phyloP scores from a whole-genome alignment of 768 basidiomycete species.

The Sporobolomyces roseus region DNA sequence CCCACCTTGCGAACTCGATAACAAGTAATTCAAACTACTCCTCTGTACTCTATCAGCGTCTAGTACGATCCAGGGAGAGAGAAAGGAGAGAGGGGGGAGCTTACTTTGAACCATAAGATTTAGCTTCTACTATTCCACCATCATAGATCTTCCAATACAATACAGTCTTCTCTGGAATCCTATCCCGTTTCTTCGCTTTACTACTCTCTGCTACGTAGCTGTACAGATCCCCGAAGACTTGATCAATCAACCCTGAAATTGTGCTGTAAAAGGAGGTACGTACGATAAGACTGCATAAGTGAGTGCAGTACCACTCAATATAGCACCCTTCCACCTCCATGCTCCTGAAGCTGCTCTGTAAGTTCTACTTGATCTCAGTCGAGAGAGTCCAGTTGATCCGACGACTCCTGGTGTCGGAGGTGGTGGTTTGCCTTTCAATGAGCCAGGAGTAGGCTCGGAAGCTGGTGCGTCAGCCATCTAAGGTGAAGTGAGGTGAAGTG shows the following conservation, averaged over 20 bases:
- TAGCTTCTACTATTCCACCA: conserved; percentile 45
- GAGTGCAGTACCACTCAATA: conserved; percentile 7
- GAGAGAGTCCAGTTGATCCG: neutral
- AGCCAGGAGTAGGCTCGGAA: neutral
- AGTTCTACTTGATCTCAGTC: neutral
- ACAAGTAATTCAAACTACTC: conserved; percentile 40
- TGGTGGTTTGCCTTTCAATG: neutral
- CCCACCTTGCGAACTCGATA: conserved; percentile 30
- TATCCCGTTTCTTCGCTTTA: conserved; percentile 4
- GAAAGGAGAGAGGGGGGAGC: neutral
- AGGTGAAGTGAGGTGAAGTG: neutral
- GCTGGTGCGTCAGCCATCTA: neutral
- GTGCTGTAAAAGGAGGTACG: neutral
- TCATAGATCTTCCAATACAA: conserved; percentile 46
- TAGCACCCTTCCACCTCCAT: conserved; percentile 21
- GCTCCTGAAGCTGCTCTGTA: neutral
- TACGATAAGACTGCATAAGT: conserved; percentile 11
- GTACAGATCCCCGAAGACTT: neutral
- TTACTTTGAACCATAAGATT: conserved; percentile 30
- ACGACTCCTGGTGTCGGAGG: conserved; percentile 28
- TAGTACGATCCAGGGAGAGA: too few species aligned
- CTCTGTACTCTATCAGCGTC: neutral
- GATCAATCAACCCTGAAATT: neutral
- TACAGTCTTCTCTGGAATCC: conserved; percentile 21
- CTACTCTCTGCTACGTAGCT: conserved; percentile 2